Evolutionary conservation across 177 flowering plant genomes (phyloP), one percentile per base, ranked within the genome.

Genomic region (Vitis hybrid): DNA sequence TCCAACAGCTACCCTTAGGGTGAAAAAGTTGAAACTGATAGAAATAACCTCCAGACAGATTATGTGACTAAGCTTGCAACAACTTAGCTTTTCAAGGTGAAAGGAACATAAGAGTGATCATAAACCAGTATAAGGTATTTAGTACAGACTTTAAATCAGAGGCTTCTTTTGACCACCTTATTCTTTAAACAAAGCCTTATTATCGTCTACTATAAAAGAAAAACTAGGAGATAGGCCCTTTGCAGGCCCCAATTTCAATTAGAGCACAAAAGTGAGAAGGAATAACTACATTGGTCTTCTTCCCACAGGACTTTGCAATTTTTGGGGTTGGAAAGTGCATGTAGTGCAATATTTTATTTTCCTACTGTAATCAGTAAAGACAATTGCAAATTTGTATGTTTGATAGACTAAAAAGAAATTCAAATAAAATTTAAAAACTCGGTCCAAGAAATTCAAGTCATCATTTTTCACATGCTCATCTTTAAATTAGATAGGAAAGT

Each of bases 401-500:
- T 5, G 48, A 39, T 39, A 8, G 13, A 20, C 10, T 9, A 19
- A 22, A 49, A 12, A 20, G 29, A n/a, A 10, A 62, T n/a, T 5
- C 4, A 52, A 69, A 50, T 14, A 10, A 29, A 16, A 16, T 12
- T 31, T 15, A 18, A 31, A 1, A 22, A 61, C 52, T 8, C 1
- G 56, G 3, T 39, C 48, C 54, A 11, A 51, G 15, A 26, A 26
- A 26, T 26, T 26, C 29, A 26, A 26, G 29, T 26, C 29, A 26
- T 26, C 29, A 26, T 26, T 26, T 26, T 26, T 74, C 67, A 71
- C 78, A 16, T 53, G 56, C 29, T 10, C 61, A 56, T 20, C 16
- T 34, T 34, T 52, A 29, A 14, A 10, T 49, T 26, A 5, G 61
- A 52, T 18, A 58, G 20, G 20, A 61, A 29, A 45, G 49, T 45